phyloP scores from a whole-genome alignment of 2,329 filamentous ascomycete species.

The Venturia pyrina region DNA sequence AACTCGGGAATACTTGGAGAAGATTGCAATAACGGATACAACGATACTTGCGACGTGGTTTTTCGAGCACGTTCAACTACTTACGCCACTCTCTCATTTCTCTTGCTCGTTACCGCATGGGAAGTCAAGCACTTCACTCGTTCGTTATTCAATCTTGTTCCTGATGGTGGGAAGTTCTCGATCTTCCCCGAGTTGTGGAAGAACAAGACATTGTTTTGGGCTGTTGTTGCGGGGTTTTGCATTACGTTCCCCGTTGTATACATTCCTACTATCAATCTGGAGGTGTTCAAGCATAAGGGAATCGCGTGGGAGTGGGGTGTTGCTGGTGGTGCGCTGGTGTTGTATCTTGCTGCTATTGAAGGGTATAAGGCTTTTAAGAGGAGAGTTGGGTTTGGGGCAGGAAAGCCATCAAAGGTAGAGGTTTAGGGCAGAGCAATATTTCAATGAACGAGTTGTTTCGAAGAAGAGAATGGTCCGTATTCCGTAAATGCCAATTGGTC shows the following conservation, averaged over 20 bases:
- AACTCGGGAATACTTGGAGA: constrained; percentile 49
- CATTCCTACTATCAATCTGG: constrained; percentile 34
- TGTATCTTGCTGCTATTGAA: constrained; percentile 33
- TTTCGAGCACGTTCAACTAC: constrained; percentile 67
- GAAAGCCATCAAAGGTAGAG: not conserved
- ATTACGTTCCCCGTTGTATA: constrained; percentile 37
- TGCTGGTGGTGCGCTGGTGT: constrained; percentile 29
- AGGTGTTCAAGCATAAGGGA: constrained; percentile 35
- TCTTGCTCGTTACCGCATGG: constrained; percentile 70
- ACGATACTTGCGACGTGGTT: constrained; percentile 46
- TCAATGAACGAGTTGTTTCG: too few relatives aligned
- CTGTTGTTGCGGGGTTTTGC: constrained; percentile 29
- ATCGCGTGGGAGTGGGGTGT: constrained; percentile 39
- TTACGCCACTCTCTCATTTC: constrained; percentile 65
- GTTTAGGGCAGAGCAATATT: not conserved
- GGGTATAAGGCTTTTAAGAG: constrained; percentile 30
- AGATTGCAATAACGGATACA: constrained; percentile 51
- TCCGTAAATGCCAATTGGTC: too few relatives aligned
- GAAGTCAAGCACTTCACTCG: constrained; percentile 65
- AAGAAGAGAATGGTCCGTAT: too few relatives aligned
- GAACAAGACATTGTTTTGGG: constrained; percentile 37
- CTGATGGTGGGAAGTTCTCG: constrained; percentile 50
- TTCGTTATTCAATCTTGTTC: constrained; percentile 55
- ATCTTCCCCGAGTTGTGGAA: constrained; percentile 37
- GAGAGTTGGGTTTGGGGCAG: not conserved